phyloP scores from a whole-genome alignment of 164 flowering plant genomes.

The Hamamelis virginiana region DNA sequence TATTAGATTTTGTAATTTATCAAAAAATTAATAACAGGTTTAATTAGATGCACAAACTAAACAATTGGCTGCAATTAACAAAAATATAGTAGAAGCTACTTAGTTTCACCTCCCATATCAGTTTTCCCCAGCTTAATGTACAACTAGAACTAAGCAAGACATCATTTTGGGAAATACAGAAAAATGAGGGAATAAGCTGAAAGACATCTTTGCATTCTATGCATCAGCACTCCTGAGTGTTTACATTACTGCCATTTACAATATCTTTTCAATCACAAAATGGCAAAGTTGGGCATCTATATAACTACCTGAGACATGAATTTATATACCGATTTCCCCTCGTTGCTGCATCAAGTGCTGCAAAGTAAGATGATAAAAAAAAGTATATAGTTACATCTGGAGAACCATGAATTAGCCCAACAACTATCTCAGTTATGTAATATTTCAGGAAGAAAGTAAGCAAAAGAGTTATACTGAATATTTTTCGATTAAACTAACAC shows the following conservation, averaged over 20 bases:
- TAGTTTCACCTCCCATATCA: too few species aligned
- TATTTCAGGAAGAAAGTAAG: background rate
- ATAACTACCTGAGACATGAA: slow-evolving; percentile 80
- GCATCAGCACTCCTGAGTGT: background rate
- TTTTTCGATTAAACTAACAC: background rate
- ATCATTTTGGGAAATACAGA: too few species aligned
- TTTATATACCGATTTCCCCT: slow-evolving; percentile 89
- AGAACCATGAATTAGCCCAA: background rate
- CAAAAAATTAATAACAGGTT: too few species aligned
- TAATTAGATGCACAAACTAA: too few species aligned
- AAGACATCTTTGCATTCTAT: background rate
- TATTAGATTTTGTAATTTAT: too few species aligned
- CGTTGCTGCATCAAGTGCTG: slow-evolving; percentile 94
- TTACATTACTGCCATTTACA: background rate
- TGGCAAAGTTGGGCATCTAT: background rate
- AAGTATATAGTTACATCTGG: background rate
- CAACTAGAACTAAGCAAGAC: too few species aligned
- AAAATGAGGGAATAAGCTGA: background rate
- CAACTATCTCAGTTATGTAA: background rate
- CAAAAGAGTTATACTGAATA: background rate
- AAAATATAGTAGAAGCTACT: too few species aligned
- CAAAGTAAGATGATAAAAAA: slow-evolving; percentile 17
- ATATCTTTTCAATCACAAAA: background rate
- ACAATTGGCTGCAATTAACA: too few species aligned
- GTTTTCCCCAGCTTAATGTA: too few species aligned